Base-by-base conservation (phyloP, 768 basidiomycete genomes). In the Macrolepiota dolichaula region DNA sequence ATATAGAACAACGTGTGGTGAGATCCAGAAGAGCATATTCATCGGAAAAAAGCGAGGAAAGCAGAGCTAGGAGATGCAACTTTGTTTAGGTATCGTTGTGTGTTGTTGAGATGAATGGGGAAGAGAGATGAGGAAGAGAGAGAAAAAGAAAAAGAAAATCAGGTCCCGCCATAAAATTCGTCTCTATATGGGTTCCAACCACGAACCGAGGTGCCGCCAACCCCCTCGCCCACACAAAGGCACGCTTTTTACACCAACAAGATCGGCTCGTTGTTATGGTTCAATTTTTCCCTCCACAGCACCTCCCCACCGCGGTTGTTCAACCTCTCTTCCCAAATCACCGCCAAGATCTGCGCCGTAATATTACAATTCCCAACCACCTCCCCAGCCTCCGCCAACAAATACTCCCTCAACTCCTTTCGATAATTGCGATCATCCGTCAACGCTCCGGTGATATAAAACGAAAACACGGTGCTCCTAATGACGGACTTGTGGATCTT, bases 381-480 rank as follows among this genome's bases (percentile, higher is more conserved):
- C 55, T 83, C 81, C 22, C 73, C 62, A n/a, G 52, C 65, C 66
- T 86, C 83, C 56, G 79, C 79, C 57, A 78, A 67, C 46, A 94
- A 75, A 49, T 80, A 73, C 10, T 66, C 65, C 25, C 73, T 64
- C 13, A 92, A 74, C 63, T 77, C 75, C 2, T 62, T 44, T 55
- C 80, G 81, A 62, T 85, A 74, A 1, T 57, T 57, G 3, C 37
- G 61, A 55, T 83, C 75, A 68, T 86, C 84, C 63, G 88, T 85
- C 55, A 92, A 79, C 64, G 81, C 85, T 1, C 90, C 90, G 62
- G 84, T 84, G 55, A 94, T 81, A 67, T 87, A 91, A 61, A 91
- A 85, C 49, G 84, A 82, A 66, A 92, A 91, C 65, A 92, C 89
- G 27, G 90, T 91, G 73, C 87, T 90, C 40, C 90, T 79, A 59